phyloP scores from a whole-genome alignment of 257 asterid species.

The Avicennia marina region DNA sequence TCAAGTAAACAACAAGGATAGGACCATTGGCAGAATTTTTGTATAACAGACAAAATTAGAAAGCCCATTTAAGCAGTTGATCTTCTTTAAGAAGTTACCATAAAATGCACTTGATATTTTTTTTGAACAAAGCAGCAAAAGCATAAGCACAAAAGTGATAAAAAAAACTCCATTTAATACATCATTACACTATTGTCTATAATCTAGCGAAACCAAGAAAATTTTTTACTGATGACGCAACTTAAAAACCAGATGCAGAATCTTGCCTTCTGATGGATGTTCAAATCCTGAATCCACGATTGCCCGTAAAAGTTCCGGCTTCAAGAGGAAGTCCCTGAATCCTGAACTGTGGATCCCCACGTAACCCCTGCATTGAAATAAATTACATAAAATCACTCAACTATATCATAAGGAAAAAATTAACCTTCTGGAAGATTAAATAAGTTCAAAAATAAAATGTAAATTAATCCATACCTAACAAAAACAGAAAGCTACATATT shows the following conservation, averaged over 20 bases:
- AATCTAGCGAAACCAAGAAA: no score
- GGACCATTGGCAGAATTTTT: not conserved
- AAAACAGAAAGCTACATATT: not conserved
- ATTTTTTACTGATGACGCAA: not conserved
- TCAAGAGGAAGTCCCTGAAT: conserved; percentile 39
- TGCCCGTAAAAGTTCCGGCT: conserved; percentile 47
- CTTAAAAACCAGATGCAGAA: not conserved
- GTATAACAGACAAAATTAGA: not conserved
- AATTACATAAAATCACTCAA: not conserved
- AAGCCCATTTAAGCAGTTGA: no score
- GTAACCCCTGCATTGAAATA: conserved; percentile 31
- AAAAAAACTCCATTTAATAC: no score
- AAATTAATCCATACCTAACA: not conserved
- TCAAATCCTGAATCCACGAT: conserved; percentile 42
- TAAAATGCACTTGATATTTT: no score
- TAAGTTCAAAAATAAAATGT: not conserved
- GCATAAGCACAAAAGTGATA: no score
- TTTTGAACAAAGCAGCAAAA: no score
- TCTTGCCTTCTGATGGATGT: conserved; percentile 48
- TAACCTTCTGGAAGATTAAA: not conserved
- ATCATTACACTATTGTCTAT: no score
- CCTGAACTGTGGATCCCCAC: conserved; percentile 45
- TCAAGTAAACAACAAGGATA: not conserved
- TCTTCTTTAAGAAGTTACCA: not conserved
- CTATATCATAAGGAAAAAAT: not conserved